Evolutionary conservation across 345 rosid genomes (phyloP).

Genomic region (Psidium friedrichsthalianum): DNA sequence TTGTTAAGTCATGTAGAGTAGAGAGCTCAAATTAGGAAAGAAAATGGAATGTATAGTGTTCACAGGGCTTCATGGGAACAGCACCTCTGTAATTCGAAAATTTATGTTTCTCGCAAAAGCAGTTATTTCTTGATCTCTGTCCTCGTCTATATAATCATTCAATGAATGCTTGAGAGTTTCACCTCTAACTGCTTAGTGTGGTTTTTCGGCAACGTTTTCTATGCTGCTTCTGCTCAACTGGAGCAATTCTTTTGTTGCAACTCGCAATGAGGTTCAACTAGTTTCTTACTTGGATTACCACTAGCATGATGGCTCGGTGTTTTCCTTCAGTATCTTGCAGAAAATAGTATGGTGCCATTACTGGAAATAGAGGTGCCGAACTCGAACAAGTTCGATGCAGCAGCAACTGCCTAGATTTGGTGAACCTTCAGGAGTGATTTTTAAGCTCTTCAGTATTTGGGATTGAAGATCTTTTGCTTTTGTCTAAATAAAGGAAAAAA

Average conservation of each 20-base stretch:
- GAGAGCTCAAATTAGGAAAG: background rate
- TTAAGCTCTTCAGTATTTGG: background rate
- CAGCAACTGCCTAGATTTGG: background rate
- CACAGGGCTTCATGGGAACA: background rate
- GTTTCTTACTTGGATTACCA: background rate
- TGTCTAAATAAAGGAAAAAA: background rate
- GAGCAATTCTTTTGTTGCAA: background rate
- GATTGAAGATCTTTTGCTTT: background rate
- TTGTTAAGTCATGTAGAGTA: background rate
- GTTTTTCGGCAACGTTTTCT: background rate
- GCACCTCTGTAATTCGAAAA: background rate
- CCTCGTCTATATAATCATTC: background rate
- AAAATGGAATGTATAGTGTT: background rate
- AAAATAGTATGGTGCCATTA: background rate
- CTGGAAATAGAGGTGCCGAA: background rate
- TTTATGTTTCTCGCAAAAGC: background rate
- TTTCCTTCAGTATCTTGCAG: background rate
- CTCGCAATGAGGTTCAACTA: background rate
- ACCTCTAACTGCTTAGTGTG: background rate
- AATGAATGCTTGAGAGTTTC: background rate
- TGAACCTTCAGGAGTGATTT: background rate
- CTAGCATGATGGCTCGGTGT: background rate
- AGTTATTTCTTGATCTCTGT: background rate
- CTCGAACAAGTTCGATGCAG: background rate
- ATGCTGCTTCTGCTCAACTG: background rate